These are phyloP conservation scores for Rhodotorula sp. DNA, from an alignment of 1,284 basidiomycete genomes.

Conservation along the genomic window DNA sequence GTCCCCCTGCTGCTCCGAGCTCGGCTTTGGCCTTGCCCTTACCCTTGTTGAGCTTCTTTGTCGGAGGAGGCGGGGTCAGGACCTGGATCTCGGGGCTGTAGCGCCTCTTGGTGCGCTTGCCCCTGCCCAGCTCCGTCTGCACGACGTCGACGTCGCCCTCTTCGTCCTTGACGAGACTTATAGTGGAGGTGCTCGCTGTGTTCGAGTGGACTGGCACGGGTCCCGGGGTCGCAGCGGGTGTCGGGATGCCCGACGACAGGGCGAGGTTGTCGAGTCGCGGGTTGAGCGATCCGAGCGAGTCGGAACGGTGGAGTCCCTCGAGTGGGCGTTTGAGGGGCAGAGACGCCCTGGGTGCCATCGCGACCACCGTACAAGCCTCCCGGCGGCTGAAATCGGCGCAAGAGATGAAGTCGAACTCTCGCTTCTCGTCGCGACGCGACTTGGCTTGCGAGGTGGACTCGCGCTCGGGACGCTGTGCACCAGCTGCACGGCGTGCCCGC, in stretches of 20 bases:
- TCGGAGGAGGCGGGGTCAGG: not conserved
- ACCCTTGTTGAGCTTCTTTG: not conserved
- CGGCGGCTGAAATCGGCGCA: too few species aligned
- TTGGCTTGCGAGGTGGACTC: too few species aligned
- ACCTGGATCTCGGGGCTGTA: not conserved
- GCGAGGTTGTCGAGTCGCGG: not conserved
- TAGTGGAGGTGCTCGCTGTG: not conserved
- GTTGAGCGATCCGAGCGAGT: conserved; percentile 9
- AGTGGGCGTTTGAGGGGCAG: conserved; percentile 3
- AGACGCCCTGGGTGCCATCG: not conserved
- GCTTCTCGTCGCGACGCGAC: too few species aligned
- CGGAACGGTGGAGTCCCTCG: not conserved
- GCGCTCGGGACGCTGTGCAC: too few species aligned
- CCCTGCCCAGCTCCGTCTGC: not conserved
- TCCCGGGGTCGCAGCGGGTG: not conserved
- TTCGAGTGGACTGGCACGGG: not conserved
- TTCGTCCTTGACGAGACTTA: not conserved
- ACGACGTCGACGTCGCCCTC: too few species aligned
- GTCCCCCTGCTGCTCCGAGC: not conserved
- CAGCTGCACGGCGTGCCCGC: too few species aligned
- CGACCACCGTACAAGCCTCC: too few species aligned
- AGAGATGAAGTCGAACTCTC: too few species aligned
- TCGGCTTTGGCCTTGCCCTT: not conserved
- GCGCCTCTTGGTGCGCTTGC: not conserved
- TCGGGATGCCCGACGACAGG: not conserved